These are phyloP conservation scores for Debaryomyces psychrophilus DNA, from an alignment of 1,139 yeast species.

Conservation along the genomic window DNA sequence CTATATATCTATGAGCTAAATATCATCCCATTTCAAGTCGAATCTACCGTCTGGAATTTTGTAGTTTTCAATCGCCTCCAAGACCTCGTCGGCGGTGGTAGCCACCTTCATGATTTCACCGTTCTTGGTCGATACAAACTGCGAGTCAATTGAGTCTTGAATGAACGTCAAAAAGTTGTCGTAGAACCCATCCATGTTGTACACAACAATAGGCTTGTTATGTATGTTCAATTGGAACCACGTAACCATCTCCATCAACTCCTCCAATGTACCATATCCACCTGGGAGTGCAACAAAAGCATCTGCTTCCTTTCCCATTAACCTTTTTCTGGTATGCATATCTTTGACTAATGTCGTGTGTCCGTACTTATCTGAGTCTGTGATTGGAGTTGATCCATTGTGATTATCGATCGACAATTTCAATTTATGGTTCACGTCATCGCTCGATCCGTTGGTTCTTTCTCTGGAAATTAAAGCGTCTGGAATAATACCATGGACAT, in stretches of 20 bases:
- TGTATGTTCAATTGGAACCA: slow-evolving; percentile 89
- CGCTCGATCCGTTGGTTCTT: slow-evolving; percentile 49
- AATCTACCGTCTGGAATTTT: slow-evolving; percentile 75
- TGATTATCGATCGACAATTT: slow-evolving; percentile 51
- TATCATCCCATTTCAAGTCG: slow-evolving; percentile 67
- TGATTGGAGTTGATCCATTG: slow-evolving; percentile 66
- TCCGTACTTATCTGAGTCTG: slow-evolving; percentile 66
- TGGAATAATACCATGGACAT: slow-evolving; percentile 87
- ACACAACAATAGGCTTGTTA: slow-evolving; percentile 73
- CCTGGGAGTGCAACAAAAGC: slow-evolving; percentile 93
- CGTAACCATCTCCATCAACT: slow-evolving; percentile 85
- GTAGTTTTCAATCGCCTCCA: slow-evolving; percentile 62
- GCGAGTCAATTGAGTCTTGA: slow-evolving; percentile 56
- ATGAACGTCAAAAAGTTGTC: slow-evolving; percentile 68
- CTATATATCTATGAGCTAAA: slow-evolving; percentile 19
- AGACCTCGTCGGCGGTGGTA: slow-evolving; percentile 64
- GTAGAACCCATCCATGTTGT: slow-evolving; percentile 80
- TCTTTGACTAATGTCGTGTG: slow-evolving; percentile 80
- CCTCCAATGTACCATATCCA: slow-evolving; percentile 90
- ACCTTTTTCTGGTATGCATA: slow-evolving; percentile 86
- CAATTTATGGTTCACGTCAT: slow-evolving; percentile 51
- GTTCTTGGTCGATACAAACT: slow-evolving; percentile 70
- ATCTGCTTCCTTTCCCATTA: slow-evolving; percentile 87
- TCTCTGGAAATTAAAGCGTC: slow-evolving; percentile 78
- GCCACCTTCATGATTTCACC: slow-evolving; percentile 74